A percentile compares a stretch with the other conserved stretches of the same genome.
Evolutionary conservation across 2,329 filamentous ascomycete species (phyloP).

Genomic region (Aspergillus sp.): DNA sequence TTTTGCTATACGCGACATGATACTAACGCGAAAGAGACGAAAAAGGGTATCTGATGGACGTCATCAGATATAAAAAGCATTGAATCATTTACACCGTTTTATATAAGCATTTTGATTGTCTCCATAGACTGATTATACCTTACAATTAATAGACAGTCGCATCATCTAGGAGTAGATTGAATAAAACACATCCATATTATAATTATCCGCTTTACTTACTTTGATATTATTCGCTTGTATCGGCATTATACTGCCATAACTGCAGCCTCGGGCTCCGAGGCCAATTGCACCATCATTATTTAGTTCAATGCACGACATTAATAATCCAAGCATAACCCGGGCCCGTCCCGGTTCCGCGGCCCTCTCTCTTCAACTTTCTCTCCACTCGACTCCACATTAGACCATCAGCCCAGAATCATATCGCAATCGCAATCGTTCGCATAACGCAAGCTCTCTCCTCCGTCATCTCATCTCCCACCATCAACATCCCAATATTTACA

Average conservation of each 20-base stretch:
- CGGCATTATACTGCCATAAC: neutral
- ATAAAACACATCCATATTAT: neutral
- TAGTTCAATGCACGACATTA: neutral
- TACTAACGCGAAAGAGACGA: neutral
- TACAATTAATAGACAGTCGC: neutral
- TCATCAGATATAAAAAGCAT: neutral
- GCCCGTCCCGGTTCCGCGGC: neutral
- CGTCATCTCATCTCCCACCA: no score
- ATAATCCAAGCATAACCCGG: neutral
- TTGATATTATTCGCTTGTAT: neutral
- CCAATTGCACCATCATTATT: neutral
- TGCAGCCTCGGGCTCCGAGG: neutral
- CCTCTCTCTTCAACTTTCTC: neutral
- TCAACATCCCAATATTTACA: neutral
- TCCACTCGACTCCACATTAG: conserved; percentile 4
- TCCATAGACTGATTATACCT: neutral
- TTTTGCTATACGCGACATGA: neutral
- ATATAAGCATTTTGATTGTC: neutral
- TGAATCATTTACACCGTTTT: neutral
- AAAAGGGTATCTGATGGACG: neutral
- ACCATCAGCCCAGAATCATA: neutral
- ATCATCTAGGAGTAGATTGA: neutral
- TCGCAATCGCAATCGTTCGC: neutral
- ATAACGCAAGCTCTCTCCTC: neutral
- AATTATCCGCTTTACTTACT: no score